Evolutionary conservation across 202 grass and related monocot genomes (phyloP).

Genomic region (Hordeum pubiflorum): DNA sequence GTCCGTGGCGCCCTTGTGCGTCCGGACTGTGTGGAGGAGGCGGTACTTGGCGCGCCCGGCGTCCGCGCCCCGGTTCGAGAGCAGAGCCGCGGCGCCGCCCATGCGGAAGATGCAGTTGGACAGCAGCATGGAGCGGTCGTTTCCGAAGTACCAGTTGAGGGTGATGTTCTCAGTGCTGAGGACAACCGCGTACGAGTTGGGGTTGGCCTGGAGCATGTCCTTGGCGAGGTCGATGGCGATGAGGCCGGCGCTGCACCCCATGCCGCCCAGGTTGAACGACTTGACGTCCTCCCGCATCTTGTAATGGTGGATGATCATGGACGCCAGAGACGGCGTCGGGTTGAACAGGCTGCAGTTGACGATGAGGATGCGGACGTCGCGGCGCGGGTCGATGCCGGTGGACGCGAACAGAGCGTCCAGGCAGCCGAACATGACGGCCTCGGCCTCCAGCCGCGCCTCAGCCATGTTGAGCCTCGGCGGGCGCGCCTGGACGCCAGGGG

Average conservation of each 20-base stretch:
- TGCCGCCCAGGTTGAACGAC: conserved; percentile 93
- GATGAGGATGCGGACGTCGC: conserved; percentile 66
- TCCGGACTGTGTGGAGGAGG: conserved; percentile 75
- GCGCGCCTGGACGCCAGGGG: conserved; percentile 55
- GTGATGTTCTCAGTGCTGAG: conserved; percentile 96
- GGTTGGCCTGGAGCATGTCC: conserved; percentile 77
- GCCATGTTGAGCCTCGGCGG: conserved; percentile 67
- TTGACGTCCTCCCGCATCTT: conserved; percentile 68
- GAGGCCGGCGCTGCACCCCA: conserved; percentile 93
- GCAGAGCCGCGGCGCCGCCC: conserved; percentile 58
- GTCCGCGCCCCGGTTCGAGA: conserved; percentile 63
- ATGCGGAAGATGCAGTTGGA: conserved; percentile 85
- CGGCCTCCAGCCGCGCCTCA: conserved; percentile 72
- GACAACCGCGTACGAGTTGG: conserved; percentile 58
- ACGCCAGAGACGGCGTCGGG: conserved; percentile 72
- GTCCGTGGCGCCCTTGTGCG: conserved; percentile 84
- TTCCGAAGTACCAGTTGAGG: conserved; percentile 96
- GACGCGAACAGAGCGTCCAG: conserved; percentile 63
- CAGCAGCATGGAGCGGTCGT: conserved; percentile 85
- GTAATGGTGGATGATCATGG: conserved; percentile 95
- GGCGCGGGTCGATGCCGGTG: conserved; percentile 68
- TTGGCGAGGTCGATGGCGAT: conserved; percentile 88
- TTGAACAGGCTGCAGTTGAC: conserved; percentile 92
- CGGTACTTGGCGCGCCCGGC: conserved; percentile 70
- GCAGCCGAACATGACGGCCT: conserved; percentile 84